Conservation (phyloP, 352 stramenopile species). For the Phytophthora nicotianae region DNA sequence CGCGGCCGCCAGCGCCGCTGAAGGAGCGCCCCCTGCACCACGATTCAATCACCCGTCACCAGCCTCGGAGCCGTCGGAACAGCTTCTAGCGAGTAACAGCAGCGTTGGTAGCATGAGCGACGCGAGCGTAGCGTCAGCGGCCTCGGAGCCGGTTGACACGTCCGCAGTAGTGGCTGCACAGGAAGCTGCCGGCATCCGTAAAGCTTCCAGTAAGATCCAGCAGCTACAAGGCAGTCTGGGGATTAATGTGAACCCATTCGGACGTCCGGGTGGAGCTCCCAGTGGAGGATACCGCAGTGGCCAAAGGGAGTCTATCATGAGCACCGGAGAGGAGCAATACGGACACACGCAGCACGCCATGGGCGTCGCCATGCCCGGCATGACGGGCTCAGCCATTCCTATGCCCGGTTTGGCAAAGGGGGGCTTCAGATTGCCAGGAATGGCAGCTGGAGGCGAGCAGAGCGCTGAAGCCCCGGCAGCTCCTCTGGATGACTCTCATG, state of each 20-base stretch:
- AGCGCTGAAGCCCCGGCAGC: conserved; percentile 33
- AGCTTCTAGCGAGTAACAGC: conserved; percentile 14
- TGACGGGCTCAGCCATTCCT: conserved; percentile 74
- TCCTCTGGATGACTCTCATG: conserved; percentile 65
- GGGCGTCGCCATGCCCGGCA: conserved; percentile 80
- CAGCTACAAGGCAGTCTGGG: conserved; percentile 81
- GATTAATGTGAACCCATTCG: conserved; percentile 87
- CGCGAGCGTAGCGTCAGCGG: conserved; percentile 16
- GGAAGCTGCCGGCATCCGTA: conserved; percentile 34
- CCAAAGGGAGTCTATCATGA: conserved; percentile 72
- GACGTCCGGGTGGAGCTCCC: conserved; percentile 42
- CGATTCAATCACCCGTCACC: conserved; percentile 32
- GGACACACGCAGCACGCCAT: conserved; percentile 67
- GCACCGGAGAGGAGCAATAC: conserved; percentile 82
- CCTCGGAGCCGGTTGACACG: conserved; percentile 29
- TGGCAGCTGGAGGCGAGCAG: conserved; percentile 42
- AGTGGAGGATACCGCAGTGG: conserved; percentile 43
- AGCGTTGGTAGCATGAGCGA: conserved; percentile 22
- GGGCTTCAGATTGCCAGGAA: conserved; percentile 69
- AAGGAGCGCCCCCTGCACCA: conserved; percentile 22
- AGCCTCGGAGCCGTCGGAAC: conserved; percentile 13
- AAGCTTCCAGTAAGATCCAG: conserved; percentile 65
- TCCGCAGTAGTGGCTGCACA: conserved; percentile 38
- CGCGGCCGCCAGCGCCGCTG: conserved; percentile 37
- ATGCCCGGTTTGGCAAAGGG: conserved; percentile 83